Base-by-base conservation (phyloP, 768 basidiomycete species). In the Kwoniella sp. region DNA sequence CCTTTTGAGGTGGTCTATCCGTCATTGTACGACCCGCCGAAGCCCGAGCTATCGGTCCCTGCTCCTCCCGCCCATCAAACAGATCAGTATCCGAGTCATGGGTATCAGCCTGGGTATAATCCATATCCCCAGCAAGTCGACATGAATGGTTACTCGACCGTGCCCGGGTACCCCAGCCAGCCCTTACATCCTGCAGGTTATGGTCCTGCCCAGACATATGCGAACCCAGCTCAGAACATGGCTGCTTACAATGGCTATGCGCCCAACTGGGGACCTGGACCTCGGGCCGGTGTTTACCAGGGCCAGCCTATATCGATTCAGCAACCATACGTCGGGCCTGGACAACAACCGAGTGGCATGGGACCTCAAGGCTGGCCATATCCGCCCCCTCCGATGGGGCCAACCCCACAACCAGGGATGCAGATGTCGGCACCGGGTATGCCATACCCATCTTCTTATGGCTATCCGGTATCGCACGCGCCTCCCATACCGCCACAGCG, bases 351-450 rank as follows among this genome's bases (percentile, higher is more conserved):
- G 29, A 44, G 29, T 28, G 42, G 46, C 4, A 49, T 42, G 31
- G 36, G 31, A 5, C 25, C 11, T 6, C 53, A 49, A 41, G 37
- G 29, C 29, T 58, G 57, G 57, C 46, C 25, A 22, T 51, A 55
- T 32, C 36, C 32, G 5, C 23, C 29, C 8, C 59, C 23, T 15
- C 52, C 50, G 19, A 50, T 57, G 47, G 17, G 44, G 17, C 32
- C 11, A 6, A 23, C 33, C 40, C 45, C 23, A 22, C 48, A 50
- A 26, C 46, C 36, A 14, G 37, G 48, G 5, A 59, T 65, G 64
- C 64, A 57, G 17, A 59, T 62, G 57, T 62, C 62, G 12, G 54
- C 64, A 3, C 64, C 62, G 57, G 60, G 60, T 7, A 42, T 54
- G 12, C 63, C 51, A 11, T 59, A 54, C 37, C 56, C 56, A 3